A percentile compares a stretch with the other conserved stretches of the same genome.
These are phyloP conservation scores for Lentinula guzmanii DNA, from an alignment of 768 basidiomycete species.

Conservation along the genomic window DNA sequence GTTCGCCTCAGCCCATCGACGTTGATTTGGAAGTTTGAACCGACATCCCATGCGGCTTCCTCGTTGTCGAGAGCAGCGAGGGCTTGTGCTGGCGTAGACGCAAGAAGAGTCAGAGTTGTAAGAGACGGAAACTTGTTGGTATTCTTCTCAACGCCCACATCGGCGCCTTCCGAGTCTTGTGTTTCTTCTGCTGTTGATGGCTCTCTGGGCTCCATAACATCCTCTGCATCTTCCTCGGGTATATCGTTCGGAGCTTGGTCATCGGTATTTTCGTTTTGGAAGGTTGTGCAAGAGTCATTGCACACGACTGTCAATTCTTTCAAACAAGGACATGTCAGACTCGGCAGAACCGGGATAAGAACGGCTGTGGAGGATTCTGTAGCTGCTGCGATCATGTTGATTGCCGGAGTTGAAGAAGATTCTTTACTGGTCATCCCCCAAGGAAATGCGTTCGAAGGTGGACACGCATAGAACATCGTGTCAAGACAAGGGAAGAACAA, in stretches of 20 bases:
- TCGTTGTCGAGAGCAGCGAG: neutral
- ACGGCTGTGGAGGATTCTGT: neutral
- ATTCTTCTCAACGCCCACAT: neutral
- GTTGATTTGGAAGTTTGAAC: neutral
- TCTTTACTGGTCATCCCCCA: neutral
- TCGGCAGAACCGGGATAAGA: neutral
- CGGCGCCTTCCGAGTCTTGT: neutral
- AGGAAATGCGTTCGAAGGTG: neutral
- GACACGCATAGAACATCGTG: constrained; percentile 1
- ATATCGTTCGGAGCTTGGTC: neutral
- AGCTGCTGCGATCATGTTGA: neutral
- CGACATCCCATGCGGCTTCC: constrained; percentile 1
- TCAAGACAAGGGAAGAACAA: constrained; percentile 1
- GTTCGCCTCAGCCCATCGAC: neutral
- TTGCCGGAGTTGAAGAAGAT: neutral
- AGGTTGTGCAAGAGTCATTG: neutral
- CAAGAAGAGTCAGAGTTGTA: neutral
- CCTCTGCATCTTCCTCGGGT: neutral
- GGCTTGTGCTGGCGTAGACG: constrained; percentile 2
- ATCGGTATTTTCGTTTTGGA: neutral
- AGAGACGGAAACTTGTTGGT: neutral
- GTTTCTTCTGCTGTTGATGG: neutral
- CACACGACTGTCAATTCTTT: constrained; percentile 1
- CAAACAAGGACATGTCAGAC: neutral
- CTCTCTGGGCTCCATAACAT: neutral